Percentiles rank a stretch among this genome's conserved stretches.
Conservation (phyloP, 1,139 yeast genomes). For the Hansenula sp. region DNA sequence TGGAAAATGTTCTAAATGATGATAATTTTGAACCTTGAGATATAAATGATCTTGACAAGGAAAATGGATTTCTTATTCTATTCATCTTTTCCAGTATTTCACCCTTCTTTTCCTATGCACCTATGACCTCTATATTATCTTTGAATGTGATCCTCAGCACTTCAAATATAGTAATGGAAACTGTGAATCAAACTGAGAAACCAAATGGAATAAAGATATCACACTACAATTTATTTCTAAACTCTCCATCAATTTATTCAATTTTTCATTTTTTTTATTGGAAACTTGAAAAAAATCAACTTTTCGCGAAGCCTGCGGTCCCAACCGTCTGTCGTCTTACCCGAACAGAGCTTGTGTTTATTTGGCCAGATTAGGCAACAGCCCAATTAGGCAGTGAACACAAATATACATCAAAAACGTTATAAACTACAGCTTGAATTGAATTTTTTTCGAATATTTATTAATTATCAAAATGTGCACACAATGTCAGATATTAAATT, state of each 20-base stretch:
- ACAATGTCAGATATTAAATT: too few species aligned
- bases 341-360: too few species aligned
- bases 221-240: background rate
- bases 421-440: too few species aligned
- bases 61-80: conserved; percentile 1
- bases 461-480: too few species aligned
- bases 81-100: background rate
- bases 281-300: background rate
- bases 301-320: background rate
- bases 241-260: background rate
- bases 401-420: too few species aligned
- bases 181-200: background rate
- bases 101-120: too few species aligned
- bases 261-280: background rate
- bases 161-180: too few species aligned
- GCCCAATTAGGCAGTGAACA: too few species aligned
- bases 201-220: background rate
- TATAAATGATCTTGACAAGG: background rate
- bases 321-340: background rate
- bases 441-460: too few species aligned
- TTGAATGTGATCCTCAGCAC: too few species aligned
- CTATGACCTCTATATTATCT: background rate
- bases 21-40: background rate
- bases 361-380: too few species aligned
- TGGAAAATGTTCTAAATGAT: background rate